Evolutionary conservation across 306 rosid species (phyloP).

Genomic region (Ziziphus jujuba): DNA sequence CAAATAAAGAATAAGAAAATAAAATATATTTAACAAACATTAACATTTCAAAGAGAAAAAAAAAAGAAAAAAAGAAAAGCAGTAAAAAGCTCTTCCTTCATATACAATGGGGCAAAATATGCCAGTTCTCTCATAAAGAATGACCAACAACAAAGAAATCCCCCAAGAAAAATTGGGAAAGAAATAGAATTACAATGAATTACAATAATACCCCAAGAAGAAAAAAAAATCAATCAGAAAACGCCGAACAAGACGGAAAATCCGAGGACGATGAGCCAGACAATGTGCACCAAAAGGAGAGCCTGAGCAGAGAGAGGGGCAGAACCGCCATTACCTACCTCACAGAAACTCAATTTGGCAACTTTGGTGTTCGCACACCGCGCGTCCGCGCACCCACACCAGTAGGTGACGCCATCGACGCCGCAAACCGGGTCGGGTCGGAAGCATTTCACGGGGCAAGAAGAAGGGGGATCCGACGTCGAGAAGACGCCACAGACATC

Average conservation of each 20-base stretch:
- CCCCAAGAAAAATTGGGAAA: too few relatives aligned
- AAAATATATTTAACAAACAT: neutral
- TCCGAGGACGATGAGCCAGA: conserved; percentile 79
- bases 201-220: too few relatives aligned
- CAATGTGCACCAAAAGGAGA: conserved; percentile 75
- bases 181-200: neutral
- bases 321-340: conserved; percentile 72
- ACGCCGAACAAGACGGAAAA: conserved; percentile 76
- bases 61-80: neutral
- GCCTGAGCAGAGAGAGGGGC: conserved; percentile 84
- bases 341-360: conserved; percentile 69
- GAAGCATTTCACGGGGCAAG: conserved; percentile 80
- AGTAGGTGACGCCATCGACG: conserved; percentile 76
- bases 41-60: too few relatives aligned
- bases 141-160: conserved; percentile 1
- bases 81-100: neutral
- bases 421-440: conserved; percentile 91
- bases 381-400: conserved; percentile 94
- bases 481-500: conserved; percentile 38
- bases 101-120: neutral
- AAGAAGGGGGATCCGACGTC: conserved; percentile 16
- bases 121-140: conserved; percentile 3
- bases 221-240: conserved; percentile 33
- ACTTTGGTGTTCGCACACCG: conserved; percentile 67
- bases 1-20: neutral